A percentile compares a stretch with the other conserved stretches of the same genome.
These are phyloP conservation scores for Carex arenaria DNA, from an alignment of 202 grass and related monocot species.

Conservation along the genomic window DNA sequence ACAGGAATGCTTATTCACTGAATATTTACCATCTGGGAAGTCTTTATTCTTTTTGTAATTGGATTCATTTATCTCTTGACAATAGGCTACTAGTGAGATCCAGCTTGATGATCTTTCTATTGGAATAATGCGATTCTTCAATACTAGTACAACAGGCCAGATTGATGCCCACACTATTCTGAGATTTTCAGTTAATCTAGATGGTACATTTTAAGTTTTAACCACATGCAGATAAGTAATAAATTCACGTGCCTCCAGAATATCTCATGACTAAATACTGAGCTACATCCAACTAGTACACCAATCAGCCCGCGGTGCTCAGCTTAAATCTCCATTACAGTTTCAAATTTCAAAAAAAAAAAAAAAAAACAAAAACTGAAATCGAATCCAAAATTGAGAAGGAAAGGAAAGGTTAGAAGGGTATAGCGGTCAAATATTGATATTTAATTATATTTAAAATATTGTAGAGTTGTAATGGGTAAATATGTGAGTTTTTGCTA, in stretches of 20 bases:
- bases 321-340: not conserved
- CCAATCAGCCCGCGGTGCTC: slow-evolving; percentile 42
- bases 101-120: slow-evolving; percentile 72
- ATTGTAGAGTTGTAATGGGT: too few relatives aligned
- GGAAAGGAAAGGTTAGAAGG: not conserved
- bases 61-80: not conserved
- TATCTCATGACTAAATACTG: slow-evolving; percentile 71
- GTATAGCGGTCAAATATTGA: too few relatives aligned
- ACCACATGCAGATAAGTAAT: slow-evolving; percentile 47
- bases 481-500: too few relatives aligned
- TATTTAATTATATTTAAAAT: too few relatives aligned
- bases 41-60: not conserved
- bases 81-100: slow-evolving; percentile 75
- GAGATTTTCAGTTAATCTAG: slow-evolving; percentile 69
- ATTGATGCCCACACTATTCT: slow-evolving; percentile 51
- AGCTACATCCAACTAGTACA: slow-evolving; percentile 74
- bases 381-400: slow-evolving; percentile 10
- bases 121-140: slow-evolving; percentile 79
- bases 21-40: too few relatives aligned
- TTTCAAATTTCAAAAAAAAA: not conserved
- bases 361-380: not conserved
- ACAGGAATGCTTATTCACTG: too few relatives aligned
- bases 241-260: slow-evolving; percentile 44
- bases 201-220: slow-evolving; percentile 35
- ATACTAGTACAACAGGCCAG: slow-evolving; percentile 45